Base-by-base conservation (phyloP, 306 rosid species). In the Lathyrus oleraceus region DNA sequence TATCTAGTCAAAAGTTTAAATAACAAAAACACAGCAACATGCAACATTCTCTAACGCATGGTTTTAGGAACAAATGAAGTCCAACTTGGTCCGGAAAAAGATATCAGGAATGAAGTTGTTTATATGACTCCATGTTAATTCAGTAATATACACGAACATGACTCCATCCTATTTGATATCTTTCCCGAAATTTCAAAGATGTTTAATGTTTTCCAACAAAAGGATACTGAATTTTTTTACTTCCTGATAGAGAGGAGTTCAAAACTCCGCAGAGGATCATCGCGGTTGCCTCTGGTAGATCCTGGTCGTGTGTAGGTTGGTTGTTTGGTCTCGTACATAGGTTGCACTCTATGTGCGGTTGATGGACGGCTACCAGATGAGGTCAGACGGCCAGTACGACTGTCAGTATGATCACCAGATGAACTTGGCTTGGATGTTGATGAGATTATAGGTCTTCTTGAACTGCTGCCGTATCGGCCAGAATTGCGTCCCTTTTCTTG, bases 221-320 rank as follows among this genome's bases (percentile, higher is more conserved):
- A 27, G 42, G 49, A 25, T 67, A 59, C 67, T 15, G 61, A 53
- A 73, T 43, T 20, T 52, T 21, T 56, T 60, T 79, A 95, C 86
- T 95, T 95, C 85, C 93, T 89, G 85, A 95, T 87, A 61, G 99
- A 85, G 56, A 95, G 93, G 79, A 89, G 87, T 80, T 95, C 99
- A 59, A 95, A 89, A 88, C 96, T 89, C 17, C 96, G 87, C 42
- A 91, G 88, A 72, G 96, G 86, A 61, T 95, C 97, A n/a, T 91
- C 97, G 0, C 90, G 96, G 56, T 73, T 81, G 69, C 90, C 87
- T 87, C 91, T 79, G 36, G 79, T 21, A 13, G 88, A 71, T 35
- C 81, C 64, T 0, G 85, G 20, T 58, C 92, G 97, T 1, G 84
- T 64, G 68, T 77, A 82, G 20, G 87, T 61, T 61, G 87, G 56